Base-by-base conservation (phyloP, 1,284 basidiomycete species). In the Schizopora paradoxa region DNA sequence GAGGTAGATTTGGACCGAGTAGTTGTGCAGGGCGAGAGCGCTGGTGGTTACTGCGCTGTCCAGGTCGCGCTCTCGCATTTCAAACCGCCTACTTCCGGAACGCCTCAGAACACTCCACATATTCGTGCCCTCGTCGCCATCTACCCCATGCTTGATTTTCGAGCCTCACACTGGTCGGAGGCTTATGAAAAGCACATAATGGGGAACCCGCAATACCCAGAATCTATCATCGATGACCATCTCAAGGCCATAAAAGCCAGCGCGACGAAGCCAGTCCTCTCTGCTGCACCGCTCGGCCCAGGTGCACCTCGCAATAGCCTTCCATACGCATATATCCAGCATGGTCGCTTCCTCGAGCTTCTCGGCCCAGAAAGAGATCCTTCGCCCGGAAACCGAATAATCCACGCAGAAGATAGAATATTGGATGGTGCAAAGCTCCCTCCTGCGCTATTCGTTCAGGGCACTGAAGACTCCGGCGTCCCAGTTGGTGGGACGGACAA, bases 341-440 rank as follows among this genome's bases (percentile, higher is more conserved):
- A 44, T n/a, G 47, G 47, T 16, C 47, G 41, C 6, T 33, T 29
- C 14, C 41, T 48, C 27, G 47, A 48, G 25, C 35, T 43, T 35
- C 25, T 44, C 11, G 47, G 41, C 13, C 6, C 41, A 18, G 47
- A 48, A 26, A 21, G 39, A 5, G 45, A 48, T 31, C 29, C 32
- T 18, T 23, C 33, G 4, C 34, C 41, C 6, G 41, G 41, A 18
- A 48, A 43, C 28, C 32, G 41, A 13, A 23, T 41, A 16, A 22
- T 48, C 34, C 21, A 27, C 29, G 41, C 47, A 1, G 47, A 48
- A 22, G 47, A 48, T 39, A 43, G 47, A 23, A 44, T 48, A 28
- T 34, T 27, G 19, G 47, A 43, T 27, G 47, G 41, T 16, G 14
- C 23, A 11, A 18, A 23, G 16, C 34, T 48, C 18, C 47, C 47